Evolutionary conservation across 352 stramenopile genomes (phyloP).

Genomic region (Globisporangium alternatum): DNA sequence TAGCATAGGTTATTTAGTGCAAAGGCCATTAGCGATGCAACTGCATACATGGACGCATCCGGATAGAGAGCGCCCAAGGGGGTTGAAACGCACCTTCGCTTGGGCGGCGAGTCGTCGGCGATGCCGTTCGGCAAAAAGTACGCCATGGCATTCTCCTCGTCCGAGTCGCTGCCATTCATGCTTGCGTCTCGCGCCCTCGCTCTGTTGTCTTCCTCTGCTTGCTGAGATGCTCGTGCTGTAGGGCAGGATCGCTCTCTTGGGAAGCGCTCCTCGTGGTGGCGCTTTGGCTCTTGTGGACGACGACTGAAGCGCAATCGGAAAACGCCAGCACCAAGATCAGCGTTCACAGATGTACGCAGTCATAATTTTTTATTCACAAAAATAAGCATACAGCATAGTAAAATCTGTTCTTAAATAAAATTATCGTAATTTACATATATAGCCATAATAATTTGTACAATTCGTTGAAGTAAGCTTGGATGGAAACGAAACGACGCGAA

Average conservation of each 20-base stretch:
- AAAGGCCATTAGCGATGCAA: background rate
- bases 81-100: slow-evolving; percentile 43
- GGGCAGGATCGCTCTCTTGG: background rate
- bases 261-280: background rate
- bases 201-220: background rate
- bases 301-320: background rate
- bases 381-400: background rate
- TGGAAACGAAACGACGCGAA: background rate
- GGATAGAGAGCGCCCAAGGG: slow-evolving; percentile 3
- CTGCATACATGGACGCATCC: background rate
- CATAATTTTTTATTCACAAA: background rate
- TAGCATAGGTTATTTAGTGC: background rate
- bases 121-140: slow-evolving; percentile 88
- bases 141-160: slow-evolving; percentile 61
- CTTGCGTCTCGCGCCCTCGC: background rate
- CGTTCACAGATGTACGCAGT: background rate
- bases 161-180: slow-evolving; percentile 34
- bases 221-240: background rate
- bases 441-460: background rate
- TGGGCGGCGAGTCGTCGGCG: slow-evolving; percentile 75
- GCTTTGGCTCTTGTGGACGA: background rate
- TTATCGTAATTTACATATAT: background rate
- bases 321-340: slow-evolving; percentile 11
- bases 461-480: too few species aligned
- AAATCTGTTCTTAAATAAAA: too few species aligned